These are phyloP conservation scores for Amanita molliuscula DNA, from an alignment of 768 basidiomycete genomes.

Conservation along the genomic window DNA sequence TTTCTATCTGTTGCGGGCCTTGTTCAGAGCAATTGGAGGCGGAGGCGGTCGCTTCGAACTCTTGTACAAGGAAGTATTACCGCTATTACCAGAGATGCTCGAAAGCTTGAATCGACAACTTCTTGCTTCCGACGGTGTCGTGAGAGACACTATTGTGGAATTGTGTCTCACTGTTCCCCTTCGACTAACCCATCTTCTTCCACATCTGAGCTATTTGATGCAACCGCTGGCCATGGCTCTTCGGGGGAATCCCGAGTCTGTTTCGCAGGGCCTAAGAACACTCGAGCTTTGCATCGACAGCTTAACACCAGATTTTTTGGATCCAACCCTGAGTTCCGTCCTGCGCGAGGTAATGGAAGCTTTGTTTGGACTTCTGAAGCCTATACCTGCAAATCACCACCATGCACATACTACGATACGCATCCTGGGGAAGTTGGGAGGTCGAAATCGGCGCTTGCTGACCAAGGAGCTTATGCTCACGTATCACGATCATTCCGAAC, in stretches of 20 bases:
- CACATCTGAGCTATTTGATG: constrained; percentile 93
- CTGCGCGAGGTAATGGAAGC: constrained; percentile 92
- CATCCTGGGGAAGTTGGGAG: constrained; percentile 93
- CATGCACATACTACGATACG: constrained; percentile 93
- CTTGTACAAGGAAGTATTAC: constrained; percentile 92
- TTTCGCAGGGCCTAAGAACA: constrained; percentile 91
- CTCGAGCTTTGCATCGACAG: constrained; percentile 99
- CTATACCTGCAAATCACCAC: constrained; percentile 78
- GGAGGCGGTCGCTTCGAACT: constrained; percentile 90
- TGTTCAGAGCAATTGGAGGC: constrained; percentile 90
- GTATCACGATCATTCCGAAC: constrained; percentile 60
- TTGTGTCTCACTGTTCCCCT: constrained; percentile 95
- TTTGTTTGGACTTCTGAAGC: constrained; percentile 83
- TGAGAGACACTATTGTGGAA: constrained; percentile 91
- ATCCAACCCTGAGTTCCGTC: constrained; percentile 89
- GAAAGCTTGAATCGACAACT: constrained; percentile 90
- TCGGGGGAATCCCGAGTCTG: constrained; percentile 77
- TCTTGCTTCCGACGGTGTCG: constrained; percentile 69
- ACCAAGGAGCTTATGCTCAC: constrained; percentile 69
- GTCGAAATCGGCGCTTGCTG: constrained; percentile 81
- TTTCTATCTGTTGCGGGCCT: constrained; percentile 81
- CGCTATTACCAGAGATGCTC: constrained; percentile 93
- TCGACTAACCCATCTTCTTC: constrained; percentile 89
- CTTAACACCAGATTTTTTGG: constrained; percentile 93
- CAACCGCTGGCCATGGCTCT: constrained; percentile 89